Conservation (phyloP, 2,329 filamentous ascomycete species). For the Diaporthe australafricana region DNA sequence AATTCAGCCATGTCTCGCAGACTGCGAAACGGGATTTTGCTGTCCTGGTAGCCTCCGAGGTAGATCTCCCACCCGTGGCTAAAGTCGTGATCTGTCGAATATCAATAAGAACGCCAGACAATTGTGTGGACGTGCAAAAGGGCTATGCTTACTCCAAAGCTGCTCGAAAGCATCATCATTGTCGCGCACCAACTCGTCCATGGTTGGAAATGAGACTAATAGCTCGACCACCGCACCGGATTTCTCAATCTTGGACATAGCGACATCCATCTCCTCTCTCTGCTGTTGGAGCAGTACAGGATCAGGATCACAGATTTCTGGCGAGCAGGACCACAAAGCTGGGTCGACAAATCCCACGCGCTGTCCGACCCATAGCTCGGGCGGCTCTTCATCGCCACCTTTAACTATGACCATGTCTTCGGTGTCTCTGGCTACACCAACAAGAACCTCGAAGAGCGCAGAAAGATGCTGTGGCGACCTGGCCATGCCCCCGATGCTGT, state of each 20-base stretch:
- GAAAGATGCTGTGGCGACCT: neutral
- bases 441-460: neutral
- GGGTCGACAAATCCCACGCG: neutral
- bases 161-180: neutral
- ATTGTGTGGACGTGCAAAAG: no score
- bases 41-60: neutral
- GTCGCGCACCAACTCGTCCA: neutral
- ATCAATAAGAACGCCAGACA: neutral
- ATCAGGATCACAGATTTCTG: neutral
- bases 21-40: neutral
- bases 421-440: neutral
- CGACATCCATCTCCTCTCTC: neutral
- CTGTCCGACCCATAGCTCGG: neutral
- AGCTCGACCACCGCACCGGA: neutral
- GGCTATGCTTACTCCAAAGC: neutral
- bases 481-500: slow-evolving; percentile 1
- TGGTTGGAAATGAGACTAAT: neutral
- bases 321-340: neutral
- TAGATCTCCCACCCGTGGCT: neutral
- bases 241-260: neutral
- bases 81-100: neutral
- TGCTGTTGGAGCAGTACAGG: neutral
- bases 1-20: neutral
- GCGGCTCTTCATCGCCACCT: neutral
- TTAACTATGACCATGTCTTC: rapidly evolving